phyloP scores from a whole-genome alignment of 2,329 filamentous ascomycete genomes.

The Penicillium sp. region DNA sequence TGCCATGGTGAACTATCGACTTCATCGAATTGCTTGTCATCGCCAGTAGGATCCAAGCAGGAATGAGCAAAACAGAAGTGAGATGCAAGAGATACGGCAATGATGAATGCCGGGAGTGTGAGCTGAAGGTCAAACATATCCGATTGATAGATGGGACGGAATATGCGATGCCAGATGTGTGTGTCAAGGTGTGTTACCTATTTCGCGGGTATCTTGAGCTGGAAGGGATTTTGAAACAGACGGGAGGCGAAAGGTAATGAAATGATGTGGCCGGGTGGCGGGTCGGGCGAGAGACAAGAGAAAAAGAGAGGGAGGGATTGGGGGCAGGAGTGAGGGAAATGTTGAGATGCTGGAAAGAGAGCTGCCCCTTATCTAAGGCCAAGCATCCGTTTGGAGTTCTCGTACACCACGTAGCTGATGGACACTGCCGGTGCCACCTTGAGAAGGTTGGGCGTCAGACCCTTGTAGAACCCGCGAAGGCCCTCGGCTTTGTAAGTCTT shows the following conservation, averaged over 20 bases:
- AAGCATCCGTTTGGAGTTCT: slow-evolving; percentile 75
- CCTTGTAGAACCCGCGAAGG: slow-evolving; percentile 81
- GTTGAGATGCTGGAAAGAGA: not conserved
- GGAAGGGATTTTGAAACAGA: slow-evolving; percentile 20
- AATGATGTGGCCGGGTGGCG: slow-evolving; percentile 1
- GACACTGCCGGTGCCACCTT: slow-evolving; percentile 95
- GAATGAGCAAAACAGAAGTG: slow-evolving; percentile 1
- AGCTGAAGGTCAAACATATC: slow-evolving; percentile 10
- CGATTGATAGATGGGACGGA: slow-evolving; percentile 10
- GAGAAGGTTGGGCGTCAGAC: slow-evolving; percentile 86
- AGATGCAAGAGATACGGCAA: slow-evolving; percentile 9
- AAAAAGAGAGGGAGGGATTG: not conserved
- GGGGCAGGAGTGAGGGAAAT: not conserved
- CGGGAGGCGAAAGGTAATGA: slow-evolving; percentile 3
- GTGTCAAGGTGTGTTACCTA: slow-evolving; percentile 9
- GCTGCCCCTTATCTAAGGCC: slow-evolving; percentile 38
- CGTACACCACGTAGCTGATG: slow-evolving; percentile 90
- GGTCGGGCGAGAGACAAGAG: not conserved
- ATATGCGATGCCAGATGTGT: slow-evolving; percentile 8
- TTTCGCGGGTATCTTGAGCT: slow-evolving; percentile 29
- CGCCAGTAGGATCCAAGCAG: not conserved
- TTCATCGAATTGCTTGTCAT: not conserved
- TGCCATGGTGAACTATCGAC: too few relatives aligned
- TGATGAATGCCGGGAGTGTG: slow-evolving; percentile 1
- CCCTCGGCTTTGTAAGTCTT: slow-evolving; percentile 82